These are phyloP conservation scores for Gastrolobium bilobum DNA, from an alignment of 306 rosid genomes.

Conservation along the genomic window DNA sequence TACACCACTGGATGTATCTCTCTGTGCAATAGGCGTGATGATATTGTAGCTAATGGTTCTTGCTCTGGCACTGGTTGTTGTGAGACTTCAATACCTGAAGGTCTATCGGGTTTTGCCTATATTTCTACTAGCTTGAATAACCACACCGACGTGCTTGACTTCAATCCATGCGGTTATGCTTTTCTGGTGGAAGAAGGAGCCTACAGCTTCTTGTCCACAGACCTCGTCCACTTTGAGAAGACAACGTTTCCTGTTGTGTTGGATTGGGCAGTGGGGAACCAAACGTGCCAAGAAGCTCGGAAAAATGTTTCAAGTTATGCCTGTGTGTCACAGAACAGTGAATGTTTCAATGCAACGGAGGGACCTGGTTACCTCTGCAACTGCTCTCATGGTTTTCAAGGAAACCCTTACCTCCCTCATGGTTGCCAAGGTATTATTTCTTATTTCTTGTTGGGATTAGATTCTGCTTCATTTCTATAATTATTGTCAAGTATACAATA, in stretches of 20 bases:
- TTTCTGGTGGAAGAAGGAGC: conserved; percentile 24
- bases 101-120: background rate
- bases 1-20: conserved; percentile 53
- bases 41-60: background rate
- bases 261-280: conserved; percentile 57
- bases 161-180: conserved; percentile 55
- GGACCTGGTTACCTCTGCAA: conserved; percentile 54
- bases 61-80: conserved; percentile 64
- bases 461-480: background rate
- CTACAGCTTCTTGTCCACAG: background rate
- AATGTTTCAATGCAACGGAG: background rate
- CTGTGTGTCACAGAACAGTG: conserved; percentile 12
- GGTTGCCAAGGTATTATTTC: conserved; percentile 51
- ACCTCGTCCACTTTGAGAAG: background rate
- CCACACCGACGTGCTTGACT: background rate
- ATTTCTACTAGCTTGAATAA: accelerated
- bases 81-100: conserved; percentile 41
- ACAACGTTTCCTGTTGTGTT: conserved; percentile 32
- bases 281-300: conserved; percentile 35
- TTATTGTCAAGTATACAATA: background rate
- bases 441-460: too few relatives aligned
- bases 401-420: conserved; percentile 57
- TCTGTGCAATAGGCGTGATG: background rate
- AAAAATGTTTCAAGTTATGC: conserved; percentile 2
- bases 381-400: conserved; percentile 52